Conservation (phyloP, 2,329 filamentous ascomycete species). For the Endoconidiophora laricicola region DNA sequence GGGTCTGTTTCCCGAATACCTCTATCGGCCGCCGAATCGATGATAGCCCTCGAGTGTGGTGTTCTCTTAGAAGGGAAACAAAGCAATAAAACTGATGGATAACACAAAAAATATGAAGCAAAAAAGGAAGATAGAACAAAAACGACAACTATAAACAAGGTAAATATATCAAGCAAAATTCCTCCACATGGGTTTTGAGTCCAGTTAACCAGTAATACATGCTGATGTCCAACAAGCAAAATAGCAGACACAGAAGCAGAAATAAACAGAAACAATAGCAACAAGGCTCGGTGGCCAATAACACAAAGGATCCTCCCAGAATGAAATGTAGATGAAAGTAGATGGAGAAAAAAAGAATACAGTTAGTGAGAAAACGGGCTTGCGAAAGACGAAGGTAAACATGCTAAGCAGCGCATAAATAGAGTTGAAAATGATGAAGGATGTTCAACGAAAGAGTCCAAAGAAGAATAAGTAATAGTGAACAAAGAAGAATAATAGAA, state of each 20-base stretch:
- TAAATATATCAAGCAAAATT: constrained; percentile 1
- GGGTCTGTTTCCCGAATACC: too few species aligned
- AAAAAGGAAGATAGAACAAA: not conserved
- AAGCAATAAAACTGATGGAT: not conserved
- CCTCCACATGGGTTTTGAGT: not conserved
- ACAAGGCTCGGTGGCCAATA: not conserved
- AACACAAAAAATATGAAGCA: not conserved
- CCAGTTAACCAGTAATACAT: too few species aligned
- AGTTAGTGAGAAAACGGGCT: not conserved
- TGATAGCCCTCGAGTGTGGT: too few species aligned
- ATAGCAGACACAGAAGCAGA: not conserved
- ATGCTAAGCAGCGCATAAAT: not conserved
- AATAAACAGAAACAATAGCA: not conserved
- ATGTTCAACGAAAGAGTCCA: not conserved
- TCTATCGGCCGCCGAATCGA: too few species aligned
- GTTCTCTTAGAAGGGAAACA: not conserved
- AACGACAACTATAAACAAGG: not conserved
- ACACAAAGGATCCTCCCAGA: not conserved
- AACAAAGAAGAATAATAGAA: not conserved
- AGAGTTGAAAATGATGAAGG: not conserved
- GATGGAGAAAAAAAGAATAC: not conserved
- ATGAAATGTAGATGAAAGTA: not conserved
- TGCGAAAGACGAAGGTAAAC: not conserved
- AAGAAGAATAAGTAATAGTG: not conserved
- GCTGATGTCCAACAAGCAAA: not conserved